A percentile compares a stretch with the other conserved stretches of the same genome.
phyloP scores from a whole-genome alignment of 345 rosid genomes.

The Citrus sp. region DNA sequence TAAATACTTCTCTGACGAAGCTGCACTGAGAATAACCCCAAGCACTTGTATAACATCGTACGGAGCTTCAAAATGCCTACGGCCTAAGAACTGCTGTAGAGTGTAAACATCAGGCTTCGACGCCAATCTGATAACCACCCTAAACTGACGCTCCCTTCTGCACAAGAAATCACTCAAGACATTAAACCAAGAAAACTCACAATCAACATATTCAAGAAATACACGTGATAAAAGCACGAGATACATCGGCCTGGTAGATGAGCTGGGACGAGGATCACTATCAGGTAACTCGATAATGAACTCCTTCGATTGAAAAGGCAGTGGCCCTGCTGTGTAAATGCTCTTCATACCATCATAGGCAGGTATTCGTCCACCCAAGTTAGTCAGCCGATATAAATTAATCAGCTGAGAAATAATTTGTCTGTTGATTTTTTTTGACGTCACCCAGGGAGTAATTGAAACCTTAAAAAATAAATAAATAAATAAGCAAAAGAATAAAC shows the following conservation, averaged over 20 bases:
- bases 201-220: not conserved
- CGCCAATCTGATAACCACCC: slow-evolving; percentile 44
- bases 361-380: slow-evolving; percentile 32
- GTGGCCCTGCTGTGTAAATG: slow-evolving; percentile 60
- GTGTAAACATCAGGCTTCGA: slow-evolving; percentile 40
- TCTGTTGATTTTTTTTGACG: slow-evolving; percentile 42
- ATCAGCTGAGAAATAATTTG: slow-evolving; percentile 30
- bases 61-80: slow-evolving; percentile 46
- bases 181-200: not conserved
- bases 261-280: slow-evolving; percentile 4
- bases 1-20: slow-evolving; percentile 36
- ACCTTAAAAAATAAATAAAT: slow-evolving; percentile 33
- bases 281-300: slow-evolving; percentile 41
- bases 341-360: slow-evolving; percentile 80
- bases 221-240: not conserved
- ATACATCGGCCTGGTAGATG: slow-evolving; percentile 12
- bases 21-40: slow-evolving; percentile 53
- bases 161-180: not conserved
- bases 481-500: not conserved
- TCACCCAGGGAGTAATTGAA: slow-evolving; percentile 44
- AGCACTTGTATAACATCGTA: slow-evolving; percentile 59
- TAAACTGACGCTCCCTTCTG: slow-evolving; percentile 56
- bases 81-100: slow-evolving; percentile 37
- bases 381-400: slow-evolving; percentile 9
- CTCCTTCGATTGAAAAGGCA: slow-evolving; percentile 62